Evolutionary conservation across 2,329 filamentous ascomycete species (phyloP).

Genomic region (Aureobasidium mangrovei): DNA sequence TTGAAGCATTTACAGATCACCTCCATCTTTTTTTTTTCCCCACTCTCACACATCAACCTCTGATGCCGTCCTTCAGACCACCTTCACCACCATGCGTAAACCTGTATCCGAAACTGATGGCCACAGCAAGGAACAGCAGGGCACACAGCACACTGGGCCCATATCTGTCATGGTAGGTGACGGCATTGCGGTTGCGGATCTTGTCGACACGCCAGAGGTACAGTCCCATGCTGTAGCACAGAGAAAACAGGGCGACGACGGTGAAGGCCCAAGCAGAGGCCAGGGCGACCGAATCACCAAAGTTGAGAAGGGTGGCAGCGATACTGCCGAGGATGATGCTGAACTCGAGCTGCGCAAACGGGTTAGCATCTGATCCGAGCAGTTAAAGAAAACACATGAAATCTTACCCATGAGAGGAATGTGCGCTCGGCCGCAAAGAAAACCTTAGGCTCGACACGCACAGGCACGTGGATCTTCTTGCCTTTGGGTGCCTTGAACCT

Average conservation of each 20-base stretch:
- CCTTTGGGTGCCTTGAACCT: conserved; percentile 64
- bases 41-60: not conserved
- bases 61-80: conserved; percentile 30
- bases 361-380: not conserved
- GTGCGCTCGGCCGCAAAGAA: conserved; percentile 95
- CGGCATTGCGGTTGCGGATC: conserved; percentile 74
- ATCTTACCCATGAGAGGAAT: conserved; percentile 79
- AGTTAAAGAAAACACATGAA: not conserved
- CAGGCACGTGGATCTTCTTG: conserved; percentile 88
- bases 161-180: conserved; percentile 83
- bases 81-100: conserved; percentile 48
- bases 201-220: conserved; percentile 84
- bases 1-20: not conserved
- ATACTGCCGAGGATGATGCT: conserved; percentile 89
- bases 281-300: conserved; percentile 58
- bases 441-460: conserved; percentile 94
- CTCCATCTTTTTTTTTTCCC: not conserved
- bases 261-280: conserved; percentile 62
- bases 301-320: conserved; percentile 74
- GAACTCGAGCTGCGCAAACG: conserved; percentile 67
- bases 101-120: conserved; percentile 72
- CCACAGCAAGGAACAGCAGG: conserved; percentile 62
- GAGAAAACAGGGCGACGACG: conserved; percentile 62
- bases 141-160: conserved; percentile 71
- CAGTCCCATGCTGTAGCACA: conserved; percentile 75